These are phyloP conservation scores for Exophiala aquamarina DNA, from an alignment of 2,329 filamentous ascomycete species.

Conservation along the genomic window DNA sequence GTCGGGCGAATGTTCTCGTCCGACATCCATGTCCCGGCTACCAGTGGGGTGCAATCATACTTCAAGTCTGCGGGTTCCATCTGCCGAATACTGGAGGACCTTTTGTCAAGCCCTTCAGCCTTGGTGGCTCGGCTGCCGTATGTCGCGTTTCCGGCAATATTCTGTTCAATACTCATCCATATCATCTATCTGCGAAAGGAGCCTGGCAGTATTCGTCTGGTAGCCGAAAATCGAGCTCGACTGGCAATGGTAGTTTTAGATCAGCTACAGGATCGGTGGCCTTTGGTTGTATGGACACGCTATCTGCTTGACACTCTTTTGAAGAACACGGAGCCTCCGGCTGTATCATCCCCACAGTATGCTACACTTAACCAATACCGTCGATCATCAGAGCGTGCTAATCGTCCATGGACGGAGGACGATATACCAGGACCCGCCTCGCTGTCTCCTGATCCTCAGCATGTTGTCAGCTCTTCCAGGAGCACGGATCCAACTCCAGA, in stretches of 20 bases:
- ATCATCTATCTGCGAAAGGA: slow-evolving; percentile 23
- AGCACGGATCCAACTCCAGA: background rate
- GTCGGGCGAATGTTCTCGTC: slow-evolving; percentile 6
- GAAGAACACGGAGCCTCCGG: background rate
- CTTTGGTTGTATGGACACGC: slow-evolving; percentile 17
- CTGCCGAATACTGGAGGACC: slow-evolving; percentile 25
- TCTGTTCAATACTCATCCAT: slow-evolving; percentile 17
- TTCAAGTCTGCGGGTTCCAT: slow-evolving; percentile 15
- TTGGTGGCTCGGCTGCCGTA: slow-evolving; percentile 6
- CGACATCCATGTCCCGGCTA: background rate
- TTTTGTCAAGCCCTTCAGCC: slow-evolving; percentile 21
- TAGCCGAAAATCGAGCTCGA: slow-evolving; percentile 28
- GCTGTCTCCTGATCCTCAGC: background rate
- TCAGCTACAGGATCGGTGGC: slow-evolving; percentile 26
- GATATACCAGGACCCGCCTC: background rate
- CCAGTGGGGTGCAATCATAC: background rate
- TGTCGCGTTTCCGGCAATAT: slow-evolving; percentile 19
- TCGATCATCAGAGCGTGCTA: background rate
- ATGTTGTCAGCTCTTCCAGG: background rate
- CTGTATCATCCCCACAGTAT: background rate
- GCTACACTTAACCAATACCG: background rate
- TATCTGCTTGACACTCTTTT: slow-evolving; percentile 5
- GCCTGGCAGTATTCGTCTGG: slow-evolving; percentile 15
- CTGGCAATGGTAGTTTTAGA: slow-evolving; percentile 28
- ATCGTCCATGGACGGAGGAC: background rate